Base-by-base conservation (phyloP, 2,329 filamentous ascomycete species). In the Fusarium tupiense region DNA sequence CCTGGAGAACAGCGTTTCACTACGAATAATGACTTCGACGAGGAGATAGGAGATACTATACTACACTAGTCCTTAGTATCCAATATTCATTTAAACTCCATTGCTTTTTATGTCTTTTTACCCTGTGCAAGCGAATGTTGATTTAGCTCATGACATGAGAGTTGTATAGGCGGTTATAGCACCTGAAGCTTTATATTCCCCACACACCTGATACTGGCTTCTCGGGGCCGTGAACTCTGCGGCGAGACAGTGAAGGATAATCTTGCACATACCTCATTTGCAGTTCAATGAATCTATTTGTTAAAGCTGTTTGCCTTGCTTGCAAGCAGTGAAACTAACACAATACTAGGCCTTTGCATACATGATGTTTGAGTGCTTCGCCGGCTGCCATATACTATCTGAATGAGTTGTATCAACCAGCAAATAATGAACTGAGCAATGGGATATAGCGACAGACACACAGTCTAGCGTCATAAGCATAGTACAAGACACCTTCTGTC, bases 1-100 rank as follows among this genome's bases (percentile, higher is more conserved):
- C 61, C 29, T 52, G 71, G 71, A 64, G 63, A 64, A 74, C 44
- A 64, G 71, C 50, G 71, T 72, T 72, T 44, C 20, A 58, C 63
- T 43, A 69, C 44, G 69, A 65, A 70, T 62, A 50, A 56, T 29
- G 67, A 53, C 54, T 60, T 33, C 31, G 40, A 61, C 50, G 38
- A 31, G 40, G 50, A 61, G 26, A 44, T 35, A 33, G 49, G 31
- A 52, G 49, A 52, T 33, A 50, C 49, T 52, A 35, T 44, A 54
- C 60, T 31, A 24, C 22, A 35, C 40, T 24, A 47, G 67, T 52
- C 41, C 53, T 26, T 60, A 22, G 26, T 38, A 52, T 35, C 52
- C 31, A 37, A 69, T 59, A 26, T 52, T 50, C 41, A 33, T 49
- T 70, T 20, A 19, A 66, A 24, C 38, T 38, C 26, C 33, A 52